Evolutionary conservation across 768 basidiomycete genomes (phyloP), one percentile per base, ranked within the genome.

Genomic region (Piloderma croceum): DNA sequence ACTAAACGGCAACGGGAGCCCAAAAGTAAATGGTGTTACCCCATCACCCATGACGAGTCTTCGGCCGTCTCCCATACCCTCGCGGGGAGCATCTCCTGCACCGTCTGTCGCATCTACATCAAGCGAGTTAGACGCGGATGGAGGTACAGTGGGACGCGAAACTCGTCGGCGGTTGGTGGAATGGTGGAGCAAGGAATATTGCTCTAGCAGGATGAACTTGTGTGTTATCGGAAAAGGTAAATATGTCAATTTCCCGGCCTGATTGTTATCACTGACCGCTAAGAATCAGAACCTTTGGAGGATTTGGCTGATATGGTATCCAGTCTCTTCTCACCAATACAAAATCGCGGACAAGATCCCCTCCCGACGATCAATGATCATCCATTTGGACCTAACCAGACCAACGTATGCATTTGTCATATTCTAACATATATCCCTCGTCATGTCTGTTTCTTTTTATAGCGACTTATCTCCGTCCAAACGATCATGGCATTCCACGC

Each of bases 401-500:
- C 71, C 60, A 81, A 81, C 25, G 87, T 87, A 63, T 52, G 81
- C 73, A 19, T 13, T 24, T 24, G 15, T 18, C 9, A 36, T 20
- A 21, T 11, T 36, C 27, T 29, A 35, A 36, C 43, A 20, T n/a
- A 36, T 12, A 37, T 41, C 23, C 43, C 24, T 38, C 34, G 47
- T 47, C 46, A 41, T 48, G 64, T 32, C 44, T 44, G 54, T 34
- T 45, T 31, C 38, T 48, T 58, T 7, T 57, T 53, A 37, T 46
- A 89, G 79, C 85, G 85, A 3, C 69, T 90, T 44, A 82, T 96
- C 7, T 84, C 78, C 36, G 76, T 83, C n/a, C 83, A 91, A 61
- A 93, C 90, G 0, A 76, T 97, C 49, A 90, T 89, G 81, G 75
- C 83, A 18, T 80, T 90, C 61, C 84, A 90, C 53, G 81, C 77